Conservation (phyloP, 257 asterid species). For the Solanum etuberosum region DNA sequence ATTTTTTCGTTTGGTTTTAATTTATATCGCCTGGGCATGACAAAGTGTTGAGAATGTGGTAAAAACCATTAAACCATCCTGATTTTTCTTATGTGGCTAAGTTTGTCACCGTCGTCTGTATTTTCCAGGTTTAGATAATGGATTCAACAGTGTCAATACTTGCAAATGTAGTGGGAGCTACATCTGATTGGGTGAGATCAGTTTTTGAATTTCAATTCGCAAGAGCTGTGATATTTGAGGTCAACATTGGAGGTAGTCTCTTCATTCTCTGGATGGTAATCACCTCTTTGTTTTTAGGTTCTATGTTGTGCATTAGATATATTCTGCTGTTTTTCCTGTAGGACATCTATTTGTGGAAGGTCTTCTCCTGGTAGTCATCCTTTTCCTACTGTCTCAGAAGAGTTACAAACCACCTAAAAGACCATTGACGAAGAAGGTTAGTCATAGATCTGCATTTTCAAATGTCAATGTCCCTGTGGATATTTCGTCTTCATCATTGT, state of each 20-base stretch:
- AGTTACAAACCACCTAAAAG: constrained; percentile 98
- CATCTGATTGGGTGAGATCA: constrained; percentile 57
- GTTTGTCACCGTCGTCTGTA: neutral
- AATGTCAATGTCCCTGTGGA: neutral
- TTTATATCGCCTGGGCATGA: neutral
- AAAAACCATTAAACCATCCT: neutral
- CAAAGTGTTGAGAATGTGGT: neutral
- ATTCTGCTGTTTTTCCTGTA: constrained; percentile 9
- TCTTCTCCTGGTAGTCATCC: constrained; percentile 71
- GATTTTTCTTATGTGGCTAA: neutral
- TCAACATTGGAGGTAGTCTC: constrained; percentile 66
- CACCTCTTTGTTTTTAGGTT: neutral
- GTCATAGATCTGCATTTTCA: neutral
- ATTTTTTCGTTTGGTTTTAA: neutral
- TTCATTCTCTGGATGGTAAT: neutral
- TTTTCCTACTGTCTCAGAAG: constrained; percentile 72
- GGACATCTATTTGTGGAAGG: constrained; percentile 96
- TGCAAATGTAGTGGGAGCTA: constrained; percentile 35
- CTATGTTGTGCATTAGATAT: neutral
- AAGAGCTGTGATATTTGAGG: constrained; percentile 80
- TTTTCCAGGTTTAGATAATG: constrained; percentile 15
- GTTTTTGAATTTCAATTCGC: constrained; percentile 60
- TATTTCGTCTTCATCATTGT: neutral
- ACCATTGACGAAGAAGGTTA: constrained; percentile 82
- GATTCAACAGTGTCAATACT: constrained; percentile 26